Conservation (phyloP, 2,329 filamentous ascomycete species). For the Paramyrothecium roridum region DNA sequence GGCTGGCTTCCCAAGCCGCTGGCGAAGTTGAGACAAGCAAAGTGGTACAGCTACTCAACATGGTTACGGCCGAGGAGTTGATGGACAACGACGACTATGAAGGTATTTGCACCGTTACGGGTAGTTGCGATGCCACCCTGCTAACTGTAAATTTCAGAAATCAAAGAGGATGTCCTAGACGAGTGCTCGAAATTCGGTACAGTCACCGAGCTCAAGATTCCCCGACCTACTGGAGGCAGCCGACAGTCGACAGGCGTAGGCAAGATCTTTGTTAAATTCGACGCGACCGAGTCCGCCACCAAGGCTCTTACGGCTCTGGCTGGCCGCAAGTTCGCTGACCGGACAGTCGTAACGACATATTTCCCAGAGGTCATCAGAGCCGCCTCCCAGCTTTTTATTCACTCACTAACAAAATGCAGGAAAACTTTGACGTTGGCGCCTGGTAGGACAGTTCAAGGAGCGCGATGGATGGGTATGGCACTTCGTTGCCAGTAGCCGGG, state of each 20-base stretch:
- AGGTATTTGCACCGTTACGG: constrained; percentile 50
- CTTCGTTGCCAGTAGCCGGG: neutral
- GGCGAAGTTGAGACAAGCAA: constrained; percentile 75
- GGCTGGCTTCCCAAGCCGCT: constrained; percentile 88
- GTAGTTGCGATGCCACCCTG: neutral
- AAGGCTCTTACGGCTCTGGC: constrained; percentile 88
- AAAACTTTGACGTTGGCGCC: constrained; percentile 89
- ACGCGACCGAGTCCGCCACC: constrained; percentile 70
- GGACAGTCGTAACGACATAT: constrained; percentile 94
- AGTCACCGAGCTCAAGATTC: constrained; percentile 87
- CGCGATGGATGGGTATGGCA: neutral
- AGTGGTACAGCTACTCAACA: constrained; percentile 92
- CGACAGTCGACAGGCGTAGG: constrained; percentile 86
- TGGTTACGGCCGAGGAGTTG: constrained; percentile 95
- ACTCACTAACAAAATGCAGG: constrained; percentile 47
- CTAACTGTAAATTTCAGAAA: constrained; percentile 65
- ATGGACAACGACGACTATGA: constrained; percentile 94
- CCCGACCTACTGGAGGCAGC: constrained; percentile 77
- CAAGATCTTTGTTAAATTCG: constrained; percentile 97
- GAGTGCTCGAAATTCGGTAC: constrained; percentile 90
- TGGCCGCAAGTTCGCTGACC: constrained; percentile 91
- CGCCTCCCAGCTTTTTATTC: neutral
- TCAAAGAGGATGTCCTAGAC: constrained; percentile 88
- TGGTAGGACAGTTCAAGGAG: constrained; percentile 55
- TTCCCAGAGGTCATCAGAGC: constrained; percentile 74